Evolutionary conservation across 2,329 filamentous ascomycete species (phyloP), one percentile per base, ranked within the genome.

Genomic region (Cladosporium sp.): DNA sequence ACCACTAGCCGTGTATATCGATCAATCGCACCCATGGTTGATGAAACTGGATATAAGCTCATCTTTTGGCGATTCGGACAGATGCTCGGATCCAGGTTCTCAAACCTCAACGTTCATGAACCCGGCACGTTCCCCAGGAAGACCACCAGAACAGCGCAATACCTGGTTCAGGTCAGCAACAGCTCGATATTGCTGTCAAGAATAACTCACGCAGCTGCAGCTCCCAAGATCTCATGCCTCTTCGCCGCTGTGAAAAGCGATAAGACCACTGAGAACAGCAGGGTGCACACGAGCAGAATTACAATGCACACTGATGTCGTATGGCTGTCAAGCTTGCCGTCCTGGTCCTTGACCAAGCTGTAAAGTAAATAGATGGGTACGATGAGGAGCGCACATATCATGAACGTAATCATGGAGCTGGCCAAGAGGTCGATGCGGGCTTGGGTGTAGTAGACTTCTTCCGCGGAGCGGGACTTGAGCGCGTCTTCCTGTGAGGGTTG

Each of bases 321-420:
- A 5, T 59, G 59, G 5, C 56, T 43, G 12, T 42, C 34, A 12
- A 64, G 38, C 4, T 36, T 37, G 19, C 57, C 59, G 17, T 58
- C 30, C 0, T 59, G 63, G 1, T 50, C 51, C 14, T 63, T 63
- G 2, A 65, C 61, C 9, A 70, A 58, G 39, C 65, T 66, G 50
- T 66, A 70, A 1, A 72, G 58, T 1, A 67, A 43, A 43, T 68
- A 69, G 3, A 69, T 65, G 0, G 69, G 70, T 7, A 70, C 59
- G 1, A 69, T 59, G 4, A 71, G 62, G 6, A 72, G 62, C 3
- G 61, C 22, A 9, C 69, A 40, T 1, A 72, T 67, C 30, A 65
- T 61, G n/a, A 64, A 11, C 0, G 66, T 69, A 12, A 70, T 65
- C 49, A 72, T 61, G 12, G n/a, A 22, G n/a, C 59, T 65, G 1